Evolutionary conservation across 768 basidiomycete species (phyloP), one percentile per base, ranked within the genome.

Genomic region (Hydnum rufescens): DNA sequence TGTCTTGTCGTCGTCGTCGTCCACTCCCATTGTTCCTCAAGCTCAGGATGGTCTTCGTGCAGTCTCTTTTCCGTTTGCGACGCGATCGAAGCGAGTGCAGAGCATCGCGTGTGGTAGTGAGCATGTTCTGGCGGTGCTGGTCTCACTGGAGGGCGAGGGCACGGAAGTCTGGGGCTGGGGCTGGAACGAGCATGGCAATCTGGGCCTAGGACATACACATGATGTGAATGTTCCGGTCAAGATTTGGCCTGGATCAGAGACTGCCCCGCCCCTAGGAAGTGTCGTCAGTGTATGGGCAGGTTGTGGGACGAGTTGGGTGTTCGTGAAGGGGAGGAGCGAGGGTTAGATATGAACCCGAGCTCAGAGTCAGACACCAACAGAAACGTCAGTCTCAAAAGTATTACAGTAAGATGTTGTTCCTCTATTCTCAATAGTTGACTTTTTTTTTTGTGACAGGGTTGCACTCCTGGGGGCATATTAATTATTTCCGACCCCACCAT

Each of bases 131-230:
- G 59, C 64, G 16, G 32, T 62, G 2, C 49, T 62, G 0, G n/a
- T n/a, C n/a, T n/a, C n/a, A 39, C 19, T 19, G 34, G 44, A 47
- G 13, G 8, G 8, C 26, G 44, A 47, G 26, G 6, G 42, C 51
- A 4, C 55, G 58, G 1, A 74, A 57, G 72, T 90, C 0, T 84
- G 77, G 75, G 84, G 77, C 0, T 95, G 92, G 86, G 93, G 93
- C 0, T 97, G 93, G 92, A 97, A 96, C 63, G 93, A 97, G 64
- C 93, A 96, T 62, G 93, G 93, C 4, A 97, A 95, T 64, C 69
- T 96, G 26, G 89, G 85, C 0, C 60, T 76, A 23, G 80, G 78
- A 0, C 67, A 71, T 32, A 75, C 74, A 3, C 65, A 69, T 2
- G 79, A 89, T 58, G 64, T 74, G 5, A 55, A 59, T 4, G 26